Conservation (phyloP, 1,284 basidiomycete species). For the Cryptococcus neoformans region DNA sequence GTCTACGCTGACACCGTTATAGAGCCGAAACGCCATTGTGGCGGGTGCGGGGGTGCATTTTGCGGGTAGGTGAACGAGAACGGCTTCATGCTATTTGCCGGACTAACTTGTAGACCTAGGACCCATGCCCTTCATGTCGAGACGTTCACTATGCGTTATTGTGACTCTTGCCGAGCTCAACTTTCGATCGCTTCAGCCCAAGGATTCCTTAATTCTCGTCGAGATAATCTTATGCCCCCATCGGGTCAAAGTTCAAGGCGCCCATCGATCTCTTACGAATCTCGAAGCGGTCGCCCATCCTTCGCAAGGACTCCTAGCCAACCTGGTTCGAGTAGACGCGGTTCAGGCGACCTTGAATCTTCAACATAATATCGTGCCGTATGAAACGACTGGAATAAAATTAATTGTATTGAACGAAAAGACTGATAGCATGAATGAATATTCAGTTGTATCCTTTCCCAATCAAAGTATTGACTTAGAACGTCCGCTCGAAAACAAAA, state of each 20-base stretch:
- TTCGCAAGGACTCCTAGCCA: slow-evolving; percentile 5
- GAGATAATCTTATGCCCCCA: slow-evolving; percentile 10
- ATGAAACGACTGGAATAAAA: no score
- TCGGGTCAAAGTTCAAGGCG: slow-evolving; percentile 15
- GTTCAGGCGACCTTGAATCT: slow-evolving; percentile 1
- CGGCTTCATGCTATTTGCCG: background rate
- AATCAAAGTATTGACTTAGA: no score
- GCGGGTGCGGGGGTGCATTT: slow-evolving; percentile 47
- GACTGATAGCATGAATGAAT: no score
- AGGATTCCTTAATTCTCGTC: slow-evolving; percentile 21
- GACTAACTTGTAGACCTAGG: slow-evolving; percentile 4
- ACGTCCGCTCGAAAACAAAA: no score
- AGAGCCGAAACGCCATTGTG: slow-evolving; percentile 47
- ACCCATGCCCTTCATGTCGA: slow-evolving; percentile 45
- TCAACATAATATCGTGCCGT: no score
- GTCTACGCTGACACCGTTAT: background rate
- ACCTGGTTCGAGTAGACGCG: slow-evolving; percentile 9
- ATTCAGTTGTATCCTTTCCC: no score
- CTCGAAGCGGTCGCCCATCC: background rate
- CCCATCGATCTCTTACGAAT: slow-evolving; percentile 5
- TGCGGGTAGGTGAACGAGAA: slow-evolving; percentile 30
- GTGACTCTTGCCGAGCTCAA: slow-evolving; percentile 38
- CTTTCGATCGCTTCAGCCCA: slow-evolving; percentile 29
- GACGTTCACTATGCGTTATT: slow-evolving; percentile 39
- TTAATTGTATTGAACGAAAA: no score